Evolutionary conservation across 345 rosid genomes (phyloP).

Genomic region (Citrus sp.): DNA sequence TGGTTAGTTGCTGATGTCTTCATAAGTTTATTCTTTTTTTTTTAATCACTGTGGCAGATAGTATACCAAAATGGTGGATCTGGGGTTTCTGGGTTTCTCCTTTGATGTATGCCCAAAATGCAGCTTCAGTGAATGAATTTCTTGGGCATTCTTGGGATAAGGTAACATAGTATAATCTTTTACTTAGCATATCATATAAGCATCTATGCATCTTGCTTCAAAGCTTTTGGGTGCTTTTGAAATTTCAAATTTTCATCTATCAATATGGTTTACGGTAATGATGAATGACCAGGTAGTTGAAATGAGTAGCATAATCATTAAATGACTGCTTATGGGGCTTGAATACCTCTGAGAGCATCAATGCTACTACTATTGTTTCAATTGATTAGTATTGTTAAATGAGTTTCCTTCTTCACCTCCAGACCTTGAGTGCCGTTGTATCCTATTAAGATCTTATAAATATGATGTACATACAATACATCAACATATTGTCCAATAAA

Average conservation of each 20-base stretch:
- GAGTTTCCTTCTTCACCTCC: not conserved
- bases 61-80: conserved; percentile 92
- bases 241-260: not conserved
- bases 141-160: conserved; percentile 89
- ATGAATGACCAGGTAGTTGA: not conserved
- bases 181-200: not conserved
- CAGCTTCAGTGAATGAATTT: conserved; percentile 93
- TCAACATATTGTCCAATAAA: not conserved
- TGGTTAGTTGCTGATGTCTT: conserved; percentile 4
- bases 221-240: not conserved
- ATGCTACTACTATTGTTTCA: not conserved
- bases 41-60: conserved; percentile 50
- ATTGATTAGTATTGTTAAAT: not conserved
- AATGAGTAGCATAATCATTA: not conserved
- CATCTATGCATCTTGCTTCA: conserved; percentile 4
- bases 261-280: not conserved
- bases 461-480: not conserved
- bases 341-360: not conserved
- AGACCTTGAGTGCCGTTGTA: not conserved
- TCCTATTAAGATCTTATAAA: not conserved
- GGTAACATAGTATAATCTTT: conserved; percentile 35
- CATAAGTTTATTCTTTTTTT: conserved; percentile 15
- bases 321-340: not conserved
- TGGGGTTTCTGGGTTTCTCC: conserved; percentile 99
- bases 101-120: conserved; percentile 93